Evolutionary conservation across 768 basidiomycete genomes (phyloP), one percentile per base, ranked within the genome.

Genomic region (Suillus clintonianus): DNA sequence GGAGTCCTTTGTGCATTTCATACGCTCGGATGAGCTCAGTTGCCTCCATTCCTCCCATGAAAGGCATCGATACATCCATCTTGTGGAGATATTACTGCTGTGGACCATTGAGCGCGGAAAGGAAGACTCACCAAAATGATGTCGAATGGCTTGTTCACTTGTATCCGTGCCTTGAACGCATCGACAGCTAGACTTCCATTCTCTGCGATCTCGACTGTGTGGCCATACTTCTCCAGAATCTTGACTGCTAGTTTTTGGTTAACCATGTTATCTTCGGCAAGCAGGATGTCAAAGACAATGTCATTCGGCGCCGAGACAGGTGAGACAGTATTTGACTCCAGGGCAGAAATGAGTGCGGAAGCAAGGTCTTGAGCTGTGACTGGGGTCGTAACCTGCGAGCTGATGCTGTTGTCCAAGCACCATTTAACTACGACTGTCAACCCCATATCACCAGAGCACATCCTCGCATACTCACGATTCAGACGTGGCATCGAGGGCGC

Each of bases 1-100:
- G 72, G 36, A 94, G 79, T 9, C 86, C 83, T 66, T 87, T 87
- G 65, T 89, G 83, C 73, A 83, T 79, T 79, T 99, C 97, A 72
- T 89, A 94, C 42, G 86, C 84, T 59, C 97, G 87, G 65, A 98
- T 97, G 62, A 94, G 81, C 67, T 95, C 90, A 0, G 97, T 99
- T 1, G 97, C 94, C 77, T 99, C 96, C 89, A 97, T 94, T 67
- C 97, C 96, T 57, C 96, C 95, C 94, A 99, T 98, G 77, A 96
- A 90, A 7, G 95, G 94, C 94, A 97, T 96, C 13, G 95, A 97
- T 15, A 97, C 91, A 70, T 98, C 96, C 97, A 98, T 98, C 92
- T 97, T 65, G 36, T 15, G 54, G 22, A 48, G 7, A 58, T 14
- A 51, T 3, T 32, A 63, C 58, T 47, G n/a, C 64, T 37, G 66